Conservation (phyloP, 148 eudicot genomes). For the Rhododendron mucronatum region DNA sequence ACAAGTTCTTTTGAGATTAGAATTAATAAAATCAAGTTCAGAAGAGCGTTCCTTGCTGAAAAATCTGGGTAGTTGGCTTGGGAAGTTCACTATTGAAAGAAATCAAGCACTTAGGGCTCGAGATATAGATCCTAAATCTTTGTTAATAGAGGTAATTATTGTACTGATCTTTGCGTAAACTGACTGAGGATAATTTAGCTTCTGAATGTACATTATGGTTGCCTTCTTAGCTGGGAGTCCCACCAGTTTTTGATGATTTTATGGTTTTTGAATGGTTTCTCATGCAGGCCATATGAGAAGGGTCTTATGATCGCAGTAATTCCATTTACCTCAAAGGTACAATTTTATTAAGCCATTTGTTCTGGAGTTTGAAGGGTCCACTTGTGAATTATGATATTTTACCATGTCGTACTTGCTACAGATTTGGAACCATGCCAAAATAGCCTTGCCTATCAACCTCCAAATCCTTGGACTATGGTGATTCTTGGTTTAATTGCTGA, state of each 20-base stretch:
- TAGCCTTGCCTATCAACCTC: slow-evolving; percentile 20
- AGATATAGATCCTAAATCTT: slow-evolving; percentile 21
- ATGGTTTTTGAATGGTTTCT: background rate
- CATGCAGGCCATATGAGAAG: slow-evolving; percentile 22
- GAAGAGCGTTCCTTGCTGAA: slow-evolving; percentile 20
- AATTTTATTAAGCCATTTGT: background rate
- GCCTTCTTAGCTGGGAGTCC: background rate
- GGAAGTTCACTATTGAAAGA: slow-evolving; percentile 12
- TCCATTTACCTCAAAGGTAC: slow-evolving; percentile 25
- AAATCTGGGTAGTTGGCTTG: slow-evolving; percentile 26
- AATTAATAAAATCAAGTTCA: slow-evolving; percentile 19
- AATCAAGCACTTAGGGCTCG: slow-evolving; percentile 20
- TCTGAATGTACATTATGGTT: background rate
- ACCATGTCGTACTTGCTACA: slow-evolving; percentile 3
- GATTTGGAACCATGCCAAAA: slow-evolving; percentile 19
- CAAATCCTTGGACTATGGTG: slow-evolving; percentile 17
- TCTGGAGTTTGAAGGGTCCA: background rate
- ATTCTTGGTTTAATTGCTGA: slow-evolving; percentile 11
- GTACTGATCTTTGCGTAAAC: background rate
- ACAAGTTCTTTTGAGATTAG: slow-evolving; percentile 16
- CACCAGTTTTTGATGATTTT: background rate
- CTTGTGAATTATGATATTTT: background rate
- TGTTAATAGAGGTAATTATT: slow-evolving; percentile 19
- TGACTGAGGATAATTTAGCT: background rate
- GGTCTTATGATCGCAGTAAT: slow-evolving; percentile 23